Conservation (phyloP, 129 eudicot species). For the Pulicaria dysenterica region DNA sequence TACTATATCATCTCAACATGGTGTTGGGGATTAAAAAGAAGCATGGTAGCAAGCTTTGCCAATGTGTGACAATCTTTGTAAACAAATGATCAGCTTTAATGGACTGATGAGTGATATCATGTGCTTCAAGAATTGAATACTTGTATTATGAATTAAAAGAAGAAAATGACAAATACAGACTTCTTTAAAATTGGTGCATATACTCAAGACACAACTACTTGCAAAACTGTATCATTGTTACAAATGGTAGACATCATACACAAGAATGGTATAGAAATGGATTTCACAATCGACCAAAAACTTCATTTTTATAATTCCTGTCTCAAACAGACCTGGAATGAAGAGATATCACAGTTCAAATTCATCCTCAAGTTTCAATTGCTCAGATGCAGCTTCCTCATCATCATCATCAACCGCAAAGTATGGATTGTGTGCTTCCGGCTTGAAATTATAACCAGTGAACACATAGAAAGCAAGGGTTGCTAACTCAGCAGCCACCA, state of each 20-base stretch:
- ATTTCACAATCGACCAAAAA: constrained; percentile 18
- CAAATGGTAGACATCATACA: constrained; percentile 28
- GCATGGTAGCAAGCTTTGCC: too few relatives aligned
- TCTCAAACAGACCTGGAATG: constrained; percentile 37
- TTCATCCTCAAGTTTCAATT: constrained; percentile 77
- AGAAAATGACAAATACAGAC: constrained; percentile 26
- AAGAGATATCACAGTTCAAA: constrained; percentile 61
- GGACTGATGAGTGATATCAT: background rate
- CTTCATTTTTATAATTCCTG: constrained; percentile 29
- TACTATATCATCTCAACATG: background rate
- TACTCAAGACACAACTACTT: constrained; percentile 33
- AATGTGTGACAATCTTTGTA: background rate
- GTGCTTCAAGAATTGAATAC: constrained; percentile 7
- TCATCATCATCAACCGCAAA: constrained; percentile 85
- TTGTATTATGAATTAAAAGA: constrained; percentile 29
- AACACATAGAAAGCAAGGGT: constrained; percentile 78
- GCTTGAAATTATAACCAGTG: constrained; percentile 75
- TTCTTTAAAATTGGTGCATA: constrained; percentile 16
- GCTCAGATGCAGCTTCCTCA: constrained; percentile 87
- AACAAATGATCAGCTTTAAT: background rate
- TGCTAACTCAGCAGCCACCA: constrained; percentile 76
- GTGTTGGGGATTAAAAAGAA: background rate
- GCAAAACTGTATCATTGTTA: constrained; percentile 45
- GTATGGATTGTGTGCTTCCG: constrained; percentile 75
- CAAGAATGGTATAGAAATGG: constrained; percentile 28